Base-by-base conservation (phyloP, 208 protist genomes). In the Vickermania ingenoplastis region DNA sequence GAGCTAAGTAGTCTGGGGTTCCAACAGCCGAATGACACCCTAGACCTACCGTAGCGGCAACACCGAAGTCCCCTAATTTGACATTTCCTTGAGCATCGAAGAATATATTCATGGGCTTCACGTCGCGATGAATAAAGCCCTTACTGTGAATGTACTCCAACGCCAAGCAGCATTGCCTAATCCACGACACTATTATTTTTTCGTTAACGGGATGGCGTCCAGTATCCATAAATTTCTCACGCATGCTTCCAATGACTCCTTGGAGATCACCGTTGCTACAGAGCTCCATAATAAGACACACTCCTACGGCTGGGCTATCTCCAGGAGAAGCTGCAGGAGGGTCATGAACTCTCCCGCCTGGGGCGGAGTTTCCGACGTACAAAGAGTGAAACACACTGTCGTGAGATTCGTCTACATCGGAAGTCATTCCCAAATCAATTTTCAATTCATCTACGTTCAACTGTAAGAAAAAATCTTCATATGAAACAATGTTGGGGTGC, bases 41-140 rank as follows among this genome's bases (percentile, higher is more conserved):
- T 26, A 83, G 56, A 14, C 77, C 83, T 2, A 89, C 75, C 1
- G 77, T 76, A 13, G 81, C 77, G 1, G 86, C 85, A 3, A 96
- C 73, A 4, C 91, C 91, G 68, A 96, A 95, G 68, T 96, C 91
- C 0, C 88, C 91, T 29, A 96, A 70, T 50, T 92, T 92, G 21
- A 91, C 71, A 53, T 87, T 62, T 22, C 67, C 70, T 51, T 83
- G 49, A 28, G 68, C 69, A 51, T 89, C 86, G 62, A 96, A 89
- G 58, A 96, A 94, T 27, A 96, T 86, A 63, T 96, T 96, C 17
- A 82, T 91, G 3, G 91, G 88, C 66, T 96, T 96, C 53, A 96
- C 30, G 53, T 96, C 91, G 36, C 91, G 80, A 64, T 95, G 89
- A 21, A 92, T 41, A 57, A 90, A 93, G 7, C 85, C 89, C 51